Evolutionary conservation across 176 grass and related monocot species (phyloP), one percentile per base, ranked within the genome.

Genomic region (Oryza meridionalis): DNA sequence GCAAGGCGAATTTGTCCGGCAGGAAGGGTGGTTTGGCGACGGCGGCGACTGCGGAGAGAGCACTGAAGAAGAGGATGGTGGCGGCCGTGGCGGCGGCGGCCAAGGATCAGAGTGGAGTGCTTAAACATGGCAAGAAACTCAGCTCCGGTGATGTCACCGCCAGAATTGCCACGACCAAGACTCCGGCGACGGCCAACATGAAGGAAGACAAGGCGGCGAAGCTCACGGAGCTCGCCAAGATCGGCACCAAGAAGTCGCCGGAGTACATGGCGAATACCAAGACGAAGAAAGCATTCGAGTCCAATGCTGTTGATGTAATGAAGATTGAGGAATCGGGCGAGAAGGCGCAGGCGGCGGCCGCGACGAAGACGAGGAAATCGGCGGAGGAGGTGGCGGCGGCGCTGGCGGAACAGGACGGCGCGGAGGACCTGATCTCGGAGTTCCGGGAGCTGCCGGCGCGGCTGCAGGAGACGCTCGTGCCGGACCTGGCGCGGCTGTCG

Each of bases 401-500:
- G 42, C 66, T 92, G 61, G 77, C 81, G 9, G 91, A 88, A 75
- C 89, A 76, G 44, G 86, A 86, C 27, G 88, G 69, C 5, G 59
- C 63, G 21, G 91, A 96, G 7, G 91, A 92, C 77, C 70, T 96
- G 65, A 84, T 96, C 6, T 90, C 93, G 24, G 97, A 99, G 79
- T 87, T 95, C 90, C 93, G 90, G 19, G 93, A 45, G 2, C 90
- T 95, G 9, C 93, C 93, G 0, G 21, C 77, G 27, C 82, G 93
- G 66, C 88, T 95, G 19, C 90, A 93, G 47, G 84, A 93, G 77
- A 84, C 88, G 72, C 77, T 93, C 6, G 77, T 99, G 80, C 97
- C 97, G 25, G 97, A 99, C 85, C 90, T 99, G 80, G 88, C 92
- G 46, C 89, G 90, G 14, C 89, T 99, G 25, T 96, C 97, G 24